Conservation (phyloP, 2,329 filamentous ascomycete species). For the Diaporthe sp. region DNA sequence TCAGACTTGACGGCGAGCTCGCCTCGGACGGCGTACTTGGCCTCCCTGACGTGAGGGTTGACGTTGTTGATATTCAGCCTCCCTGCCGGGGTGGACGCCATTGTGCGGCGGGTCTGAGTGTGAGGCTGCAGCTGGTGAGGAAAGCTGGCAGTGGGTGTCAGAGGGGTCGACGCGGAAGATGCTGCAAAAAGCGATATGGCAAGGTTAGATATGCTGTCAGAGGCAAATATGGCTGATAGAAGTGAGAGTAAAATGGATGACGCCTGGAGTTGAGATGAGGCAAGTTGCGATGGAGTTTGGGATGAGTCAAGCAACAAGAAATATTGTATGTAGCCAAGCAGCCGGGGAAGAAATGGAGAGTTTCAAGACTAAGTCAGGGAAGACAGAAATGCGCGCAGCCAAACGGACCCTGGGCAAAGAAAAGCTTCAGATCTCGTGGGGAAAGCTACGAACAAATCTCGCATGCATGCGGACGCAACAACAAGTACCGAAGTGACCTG, state of each 20-base stretch:
- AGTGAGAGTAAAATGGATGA: slow-evolving; percentile 3
- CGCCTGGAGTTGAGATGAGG: slow-evolving; percentile 3
- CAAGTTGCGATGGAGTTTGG: neutral
- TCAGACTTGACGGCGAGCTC: slow-evolving; percentile 96
- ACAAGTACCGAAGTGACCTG: slow-evolving; percentile 29
- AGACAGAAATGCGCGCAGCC: slow-evolving; percentile 24
- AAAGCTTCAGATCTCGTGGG: slow-evolving; percentile 26
- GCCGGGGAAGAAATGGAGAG: slow-evolving; percentile 10
- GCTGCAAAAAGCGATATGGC: slow-evolving; percentile 37
- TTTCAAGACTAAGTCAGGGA: slow-evolving; percentile 12
- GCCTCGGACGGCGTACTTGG: slow-evolving; percentile 96
- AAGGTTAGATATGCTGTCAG: slow-evolving; percentile 5
- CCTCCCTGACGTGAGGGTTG: slow-evolving; percentile 88
- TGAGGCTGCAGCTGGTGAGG: slow-evolving; percentile 42
- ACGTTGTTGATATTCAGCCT: slow-evolving; percentile 86
- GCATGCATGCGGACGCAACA: slow-evolving; percentile 24
- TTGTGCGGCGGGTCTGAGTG: slow-evolving; percentile 47
- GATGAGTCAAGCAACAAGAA: slow-evolving; percentile 20
- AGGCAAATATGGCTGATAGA: neutral
- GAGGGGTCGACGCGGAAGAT: slow-evolving; percentile 18
- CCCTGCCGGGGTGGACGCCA: slow-evolving; percentile 55
- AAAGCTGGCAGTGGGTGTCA: slow-evolving; percentile 38
- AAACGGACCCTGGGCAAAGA: slow-evolving; percentile 15
- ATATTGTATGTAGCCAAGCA: slow-evolving; percentile 16
- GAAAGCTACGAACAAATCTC: slow-evolving; percentile 19